Percentiles rank a stretch among this genome's conserved stretches.
Evolutionary conservation across 108 stramenopile genomes (phyloP).

Genomic region (Tribonema minus): DNA sequence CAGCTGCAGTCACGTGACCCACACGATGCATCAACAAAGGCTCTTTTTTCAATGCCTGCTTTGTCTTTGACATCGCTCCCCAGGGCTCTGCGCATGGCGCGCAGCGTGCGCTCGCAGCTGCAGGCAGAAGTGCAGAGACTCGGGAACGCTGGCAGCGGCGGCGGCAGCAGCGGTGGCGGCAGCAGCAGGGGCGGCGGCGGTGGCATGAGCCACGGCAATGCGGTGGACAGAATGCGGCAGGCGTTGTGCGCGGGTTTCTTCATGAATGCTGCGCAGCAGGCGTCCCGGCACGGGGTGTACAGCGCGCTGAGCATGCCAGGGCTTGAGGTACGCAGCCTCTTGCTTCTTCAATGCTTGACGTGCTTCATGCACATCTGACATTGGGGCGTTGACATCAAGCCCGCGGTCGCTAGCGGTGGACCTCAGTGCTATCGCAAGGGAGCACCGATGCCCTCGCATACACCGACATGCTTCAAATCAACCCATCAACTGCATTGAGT

Average conservation of each 20-base stretch:
- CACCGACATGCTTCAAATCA: too few species aligned
- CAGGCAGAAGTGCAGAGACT: neutral
- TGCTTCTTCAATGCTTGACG: too few species aligned
- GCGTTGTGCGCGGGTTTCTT: constrained; percentile 47
- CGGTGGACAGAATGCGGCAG: constrained; percentile 35
- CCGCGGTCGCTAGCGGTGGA: too few species aligned
- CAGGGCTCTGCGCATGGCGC: constrained; percentile 42
- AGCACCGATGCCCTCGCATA: too few species aligned
- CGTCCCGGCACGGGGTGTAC: constrained; percentile 29
- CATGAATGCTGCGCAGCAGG: constrained; percentile 34
- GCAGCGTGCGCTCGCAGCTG: constrained; percentile 46
- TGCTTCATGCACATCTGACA: too few species aligned
- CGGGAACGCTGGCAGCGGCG: neutral
- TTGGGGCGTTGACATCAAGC: too few species aligned
- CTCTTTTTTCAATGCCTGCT: too few species aligned
- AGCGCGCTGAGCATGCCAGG: constrained; percentile 22
- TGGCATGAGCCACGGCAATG: constrained; percentile 12
- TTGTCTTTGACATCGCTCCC: too few species aligned
- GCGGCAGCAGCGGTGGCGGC: neutral
- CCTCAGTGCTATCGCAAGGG: too few species aligned
- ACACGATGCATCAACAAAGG: too few species aligned
- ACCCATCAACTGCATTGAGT: too few species aligned
- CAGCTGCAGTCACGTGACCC: too few species aligned
- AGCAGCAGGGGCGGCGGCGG: neutral
- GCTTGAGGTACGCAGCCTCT: constrained; percentile 5